phyloP scores from a whole-genome alignment of 1,284 basidiomycete genomes.

The Hymenochaete sp. region DNA sequence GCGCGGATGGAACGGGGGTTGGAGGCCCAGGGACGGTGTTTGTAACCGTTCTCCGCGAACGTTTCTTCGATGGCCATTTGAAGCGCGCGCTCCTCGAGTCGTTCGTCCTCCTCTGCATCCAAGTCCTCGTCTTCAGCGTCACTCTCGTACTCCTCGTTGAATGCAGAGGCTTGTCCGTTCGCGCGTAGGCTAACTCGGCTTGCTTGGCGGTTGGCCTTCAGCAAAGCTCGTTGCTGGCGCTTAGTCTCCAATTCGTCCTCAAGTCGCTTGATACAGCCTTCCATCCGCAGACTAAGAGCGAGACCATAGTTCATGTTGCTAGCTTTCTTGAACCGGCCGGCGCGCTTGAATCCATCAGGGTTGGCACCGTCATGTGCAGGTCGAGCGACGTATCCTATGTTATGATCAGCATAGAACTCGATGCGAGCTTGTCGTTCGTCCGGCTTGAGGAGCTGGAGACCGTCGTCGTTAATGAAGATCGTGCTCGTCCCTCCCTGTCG shows the following conservation, averaged over 20 bases:
- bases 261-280: slow-evolving; percentile 53
- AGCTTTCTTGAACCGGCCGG: slow-evolving; percentile 88
- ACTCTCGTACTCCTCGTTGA: slow-evolving; percentile 17
- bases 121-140: slow-evolving; percentile 27
- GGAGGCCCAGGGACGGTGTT: slow-evolving; percentile 56
- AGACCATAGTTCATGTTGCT: slow-evolving; percentile 86
- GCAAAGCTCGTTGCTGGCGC: slow-evolving; percentile 17
- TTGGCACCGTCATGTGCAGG: slow-evolving; percentile 52
- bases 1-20: slow-evolving; percentile 50
- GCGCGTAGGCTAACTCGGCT: slow-evolving; percentile 28
- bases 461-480: slow-evolving; percentile 75
- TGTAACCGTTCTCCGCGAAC: slow-evolving; percentile 44
- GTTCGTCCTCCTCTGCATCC: slow-evolving; percentile 23
- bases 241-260: slow-evolving; percentile 30
- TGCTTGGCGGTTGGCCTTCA: slow-evolving; percentile 26
- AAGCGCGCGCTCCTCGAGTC: slow-evolving; percentile 54
- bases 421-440: slow-evolving; percentile 59
- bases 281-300: slow-evolving; percentile 61
- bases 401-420: slow-evolving; percentile 71
- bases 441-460: slow-evolving; percentile 50
- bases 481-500: slow-evolving; percentile 71
- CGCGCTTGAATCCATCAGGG: slow-evolving; percentile 63
- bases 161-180: no score
- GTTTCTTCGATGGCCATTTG: slow-evolving; percentile 61
- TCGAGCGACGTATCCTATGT: slow-evolving; percentile 77